Evolutionary conservation across 148 eudicot genomes (phyloP), one percentile per base, ranked within the genome.

Genomic region (Amaranthus hypochondriacus): DNA sequence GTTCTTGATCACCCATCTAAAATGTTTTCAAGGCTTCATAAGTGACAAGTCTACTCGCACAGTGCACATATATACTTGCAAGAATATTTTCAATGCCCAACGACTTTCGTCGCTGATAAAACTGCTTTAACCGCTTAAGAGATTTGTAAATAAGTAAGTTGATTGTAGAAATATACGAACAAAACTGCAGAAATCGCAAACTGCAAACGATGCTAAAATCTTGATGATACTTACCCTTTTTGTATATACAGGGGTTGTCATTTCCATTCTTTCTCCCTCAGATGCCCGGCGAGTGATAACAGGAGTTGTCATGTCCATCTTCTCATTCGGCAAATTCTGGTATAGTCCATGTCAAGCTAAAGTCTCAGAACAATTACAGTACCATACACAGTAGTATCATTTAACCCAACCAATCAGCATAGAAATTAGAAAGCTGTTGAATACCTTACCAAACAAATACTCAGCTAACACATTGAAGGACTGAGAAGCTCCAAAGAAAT

Each of bases 391-490:
- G 7, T 18, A 10, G 13, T 44, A 13, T 9, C 12, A n/a, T 14
- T 46, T 15, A 28, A 47, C 50, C 50, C 80, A 54, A 48, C 61
- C 13, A 47, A 28, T 28, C 39, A 28, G 39, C 39, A 28, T 28
- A 68, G 66, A 56, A 9, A 21, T 0, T 28, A 68, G 66, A 56
- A 9, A 21, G 70, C 10, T 44, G 11, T 9, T 47, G 66, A 82
- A 79, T 95, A 95, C 98, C 98, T 95, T 95, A 84, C 98, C 98
- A 81, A 95, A 95, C 92, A 95, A 81, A 80, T 92, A 95, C 71
- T 81, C 96, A 8, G 98, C 98, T 69, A 95, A 73, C 62, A 85
- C 85, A 74, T 94, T 95, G 85, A 95, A 95, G 57, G 98, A 95
- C 79, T 77, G 90, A 39, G 97, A 92, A 74, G 98, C 84, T 51